Base-by-base conservation (phyloP, 768 basidiomycete genomes). In the Daedalea quercina region DNA sequence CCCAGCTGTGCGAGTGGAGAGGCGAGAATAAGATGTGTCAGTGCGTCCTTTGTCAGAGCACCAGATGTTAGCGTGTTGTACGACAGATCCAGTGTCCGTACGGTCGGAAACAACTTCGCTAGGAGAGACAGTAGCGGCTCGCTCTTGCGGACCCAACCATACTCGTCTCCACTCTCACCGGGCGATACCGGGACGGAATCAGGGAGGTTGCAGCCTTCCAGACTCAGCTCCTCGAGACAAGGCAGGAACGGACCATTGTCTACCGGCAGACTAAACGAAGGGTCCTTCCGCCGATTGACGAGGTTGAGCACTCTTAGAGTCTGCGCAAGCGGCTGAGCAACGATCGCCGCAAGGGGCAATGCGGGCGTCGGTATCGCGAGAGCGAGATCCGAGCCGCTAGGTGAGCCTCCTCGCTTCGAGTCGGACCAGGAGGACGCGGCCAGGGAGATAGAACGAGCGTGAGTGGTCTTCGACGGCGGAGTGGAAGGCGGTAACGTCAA, bases 71-170 rank as follows among this genome's bases (percentile, higher is more conserved):
- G 66, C 2, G 68, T 58, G 57, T 93, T 93, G 65, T 85, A 85
- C n/a, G 87, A 85, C 53, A 92, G 68, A 54, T 91, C 83, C 13
- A 93, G 75, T 11, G 77, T 81, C 34, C 72, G 74, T 43, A 93
- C 61, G 56, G 77, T 78, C 1, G 90, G 90, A 68, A 92, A 92
- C 11, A 91, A 71, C 51, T 70, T 73, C 2, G 79, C 70, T 40
- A 93, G 66, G 23, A 84, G 70, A 0, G 79, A 72, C 20, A 93
- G 66, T 17, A 87, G 68, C 4, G 73, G 71, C 57, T 86, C 81
- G 51, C 53, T 76, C 2, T 75, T 73, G 20, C 78, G 75, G 0
- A 71, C 64, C 7, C 76, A 70, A 0, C 74, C 69, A 20, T 65
- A 63, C 1, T 69, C 62, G 12, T 65, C 69, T 12, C 51, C 58